Evolutionary conservation across 1,284 basidiomycete genomes (phyloP).

Genomic region (Thelephora terrestris): DNA sequence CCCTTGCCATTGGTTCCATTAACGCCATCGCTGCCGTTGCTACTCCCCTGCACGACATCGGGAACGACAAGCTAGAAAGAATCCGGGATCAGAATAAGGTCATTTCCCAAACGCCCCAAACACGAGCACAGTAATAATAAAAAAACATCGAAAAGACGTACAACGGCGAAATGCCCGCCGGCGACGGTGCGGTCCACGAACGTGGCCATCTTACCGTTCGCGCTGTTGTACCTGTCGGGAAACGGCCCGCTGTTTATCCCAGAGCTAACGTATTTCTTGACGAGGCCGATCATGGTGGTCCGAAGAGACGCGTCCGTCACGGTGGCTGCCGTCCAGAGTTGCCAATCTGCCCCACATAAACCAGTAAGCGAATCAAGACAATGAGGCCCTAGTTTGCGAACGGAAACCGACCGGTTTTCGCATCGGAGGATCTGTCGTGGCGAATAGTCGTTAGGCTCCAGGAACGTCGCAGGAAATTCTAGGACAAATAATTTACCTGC

Average conservation of each 20-base stretch:
- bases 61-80: too few relatives aligned
- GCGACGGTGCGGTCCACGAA: conserved; percentile 18
- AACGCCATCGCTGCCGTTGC: too few relatives aligned
- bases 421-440: conserved; percentile 6
- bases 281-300: conserved; percentile 15
- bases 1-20: too few relatives aligned
- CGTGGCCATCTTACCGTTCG: conserved; percentile 9
- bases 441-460: background rate
- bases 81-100: too few relatives aligned
- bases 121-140: too few relatives aligned
- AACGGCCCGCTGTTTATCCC: conserved; percentile 15
- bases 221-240: conserved; percentile 18
- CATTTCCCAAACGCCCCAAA: background rate
- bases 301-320: conserved; percentile 13
- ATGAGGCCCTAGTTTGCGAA: too few relatives aligned
- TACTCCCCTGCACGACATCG: too few relatives aligned
- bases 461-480: conserved; percentile 9
- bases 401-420: background rate
- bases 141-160: background rate
- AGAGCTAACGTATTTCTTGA: conserved; percentile 16
- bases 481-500: conserved; percentile 30
- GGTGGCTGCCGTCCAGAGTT: conserved; percentile 18
- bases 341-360: conserved; percentile 15
- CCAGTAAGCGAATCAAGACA: too few relatives aligned
- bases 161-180: conserved; percentile 18